Base-by-base conservation (phyloP, 2,329 filamentous ascomycete genomes). In the Reticulascus tulasneorum region DNA sequence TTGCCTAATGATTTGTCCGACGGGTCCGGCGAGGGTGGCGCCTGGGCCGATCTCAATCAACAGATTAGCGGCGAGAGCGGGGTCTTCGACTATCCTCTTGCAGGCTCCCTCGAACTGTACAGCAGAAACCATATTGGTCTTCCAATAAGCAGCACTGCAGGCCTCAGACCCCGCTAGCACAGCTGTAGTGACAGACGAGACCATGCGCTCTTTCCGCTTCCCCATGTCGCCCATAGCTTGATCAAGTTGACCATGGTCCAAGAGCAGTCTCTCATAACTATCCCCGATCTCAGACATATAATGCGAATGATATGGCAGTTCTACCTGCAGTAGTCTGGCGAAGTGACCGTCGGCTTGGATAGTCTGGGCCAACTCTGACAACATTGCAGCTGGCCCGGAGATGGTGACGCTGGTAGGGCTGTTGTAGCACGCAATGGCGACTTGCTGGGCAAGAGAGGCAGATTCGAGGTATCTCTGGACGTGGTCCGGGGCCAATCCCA, bases 31-130 rank as follows among this genome's bases (percentile, higher is more conserved):
- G 18, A 58, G 50, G 4, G 54, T 50, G n/a, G 48, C 40, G 27
- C 51, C 49, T 4, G 54, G 53, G 1, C 54, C 55, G 10, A 58
- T 40, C 37, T 58, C 55, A 13, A 57, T 8, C n/a, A 57, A 42
- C 10, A 50, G 40, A 22, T 48, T 46, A 10, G 46, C 44, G 17
- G 24, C 21, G n/a, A 21, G 17, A n/a, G 15, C 22, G 7, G 24
- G 16, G 28, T 32, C 35, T 12, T 17, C 13, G 16, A 20, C n/a
- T 12, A 34, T 23, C 32, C 26, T 25, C 13, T 17, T 19, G 5
- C 24, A 15, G 9, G 23, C 21, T 9, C 24, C 23, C 18, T 28
- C 16, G 19, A 35, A 41, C 37, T 10, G 13, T 3, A 40, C 21
- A 7, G 33, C 29, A 21, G 25, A 22, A 10, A 29, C 18, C 33